Evolutionary conservation across 352 stramenopile species (phyloP), one percentile per base, ranked within the genome.

Genomic region (Halophytophthora batemanensis): DNA sequence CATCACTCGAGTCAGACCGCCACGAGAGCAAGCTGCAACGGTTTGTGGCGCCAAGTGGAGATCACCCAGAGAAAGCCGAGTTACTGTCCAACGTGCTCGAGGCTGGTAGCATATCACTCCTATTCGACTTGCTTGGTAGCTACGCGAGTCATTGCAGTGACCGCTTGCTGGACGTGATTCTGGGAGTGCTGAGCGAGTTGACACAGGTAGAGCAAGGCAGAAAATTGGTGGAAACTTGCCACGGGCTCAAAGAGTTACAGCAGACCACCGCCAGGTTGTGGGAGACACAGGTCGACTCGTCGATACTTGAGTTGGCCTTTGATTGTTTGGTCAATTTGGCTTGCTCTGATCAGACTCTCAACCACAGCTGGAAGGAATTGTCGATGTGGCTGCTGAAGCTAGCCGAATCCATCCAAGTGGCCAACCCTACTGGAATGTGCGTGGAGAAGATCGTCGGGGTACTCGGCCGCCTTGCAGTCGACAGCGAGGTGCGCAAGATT

Each of bases 401-500:
- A 6, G 66, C 64, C 0, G 53, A 66, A 17, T 56, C 43, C 1
- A 57, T 80, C 13, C 59, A 78, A 23, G 46, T 47, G n/a, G 23
- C 58, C n/a, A 40, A 34, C 11, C 56, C 33, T 0, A 21, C 39
- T 6, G 48, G 52, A 11, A 53, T 59, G 39, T 71, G 54, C 21
- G 53, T 78, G 1, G 72, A 83, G 51, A 79, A 83, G 39, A 64
- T 78, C 46, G 55, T 78, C 25, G 69, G 69, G 13, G 62, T 80
- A 18, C 45, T 83, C 1, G 50, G 57, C 7, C 57, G 66, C 37
- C 66, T 82, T 8, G 37, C 50, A 0, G 53, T 78, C 25, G 46
- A 75, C 40, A 46, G 41, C 2, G 31, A 45, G 6, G 63, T 68
- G 19, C 41, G 54, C 10, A 61, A 51, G 21, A 36, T 46, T 1